These are phyloP conservation scores for Fusarium napiforme DNA, from an alignment of 2,329 filamentous ascomycete species.

Conservation along the genomic window DNA sequence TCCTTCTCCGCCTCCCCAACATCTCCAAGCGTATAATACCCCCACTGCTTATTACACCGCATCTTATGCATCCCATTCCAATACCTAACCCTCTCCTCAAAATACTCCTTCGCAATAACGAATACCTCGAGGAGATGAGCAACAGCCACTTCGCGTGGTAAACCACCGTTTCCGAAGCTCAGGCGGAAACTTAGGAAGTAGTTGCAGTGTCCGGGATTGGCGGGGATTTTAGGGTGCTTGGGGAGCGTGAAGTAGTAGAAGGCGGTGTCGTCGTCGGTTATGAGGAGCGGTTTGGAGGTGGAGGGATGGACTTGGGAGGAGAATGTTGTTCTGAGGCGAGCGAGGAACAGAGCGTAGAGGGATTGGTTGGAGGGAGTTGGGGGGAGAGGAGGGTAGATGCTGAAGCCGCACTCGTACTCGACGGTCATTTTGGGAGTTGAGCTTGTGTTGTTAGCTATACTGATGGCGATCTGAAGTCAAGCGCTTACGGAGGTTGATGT, in stretches of 20 bases:
- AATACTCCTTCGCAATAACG: background rate
- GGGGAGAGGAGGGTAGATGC: background rate
- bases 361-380: background rate
- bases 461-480: too few relatives aligned
- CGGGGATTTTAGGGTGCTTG: background rate
- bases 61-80: background rate
- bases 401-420: constrained; percentile 3
- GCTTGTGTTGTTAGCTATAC: background rate
- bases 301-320: background rate
- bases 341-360: background rate
- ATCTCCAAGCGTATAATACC: background rate
- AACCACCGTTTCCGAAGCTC: background rate
- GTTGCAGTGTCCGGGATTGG: background rate
- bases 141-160: background rate
- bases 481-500: too few relatives aligned
- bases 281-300: background rate
- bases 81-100: background rate
- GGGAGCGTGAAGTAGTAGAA: background rate
- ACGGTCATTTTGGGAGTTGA: background rate
- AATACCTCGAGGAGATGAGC: background rate
- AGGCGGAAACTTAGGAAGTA: background rate
- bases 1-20: background rate
- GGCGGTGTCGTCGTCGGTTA: background rate
- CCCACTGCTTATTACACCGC: constrained; percentile 2
- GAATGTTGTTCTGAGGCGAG: background rate